Evolutionary conservation across 1,284 basidiomycete genomes (phyloP), one percentile per base, ranked within the genome.

Genomic region (Moniliella sp.): DNA sequence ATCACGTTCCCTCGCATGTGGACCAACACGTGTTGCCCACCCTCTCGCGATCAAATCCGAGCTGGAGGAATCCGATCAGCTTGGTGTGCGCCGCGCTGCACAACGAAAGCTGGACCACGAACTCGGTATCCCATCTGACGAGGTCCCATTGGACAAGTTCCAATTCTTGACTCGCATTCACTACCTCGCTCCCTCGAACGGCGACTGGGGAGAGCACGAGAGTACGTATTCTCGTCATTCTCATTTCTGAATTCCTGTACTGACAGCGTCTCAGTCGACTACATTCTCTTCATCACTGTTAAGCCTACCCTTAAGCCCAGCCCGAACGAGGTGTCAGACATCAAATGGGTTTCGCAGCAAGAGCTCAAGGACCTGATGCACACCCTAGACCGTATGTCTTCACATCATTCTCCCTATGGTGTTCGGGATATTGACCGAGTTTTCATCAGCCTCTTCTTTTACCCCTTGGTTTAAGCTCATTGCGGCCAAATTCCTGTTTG

Each of bases 401-500:
- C 3, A 27, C 9, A n/a, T n/a, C n/a, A n/a, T n/a, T n/a, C n/a
- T n/a, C n/a, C n/a, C n/a, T n/a, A n/a, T n/a, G n/a, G n/a, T n/a
- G n/a, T n/a, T n/a, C n/a, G n/a, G n/a, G n/a, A n/a, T n/a, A n/a
- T 30, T 16, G 16, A 11, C 15, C 17, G 10, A 15, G 18, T 23
- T 11, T 11, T 17, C 27, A n/a, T 10, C 53, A 88, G 82, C 65
- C 27, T 78, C 79, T 55, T 71, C 72, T 0, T 97, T 99, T 63
- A 99, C 91, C 2, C 91, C 91, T 0, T 99, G 91, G 91, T 99
- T 99, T 73, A 83, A 84, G 62, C 73, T 99, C 26, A 97, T 99
- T 52, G 84, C 83, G 1, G 73, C 84, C 5, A 81, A 91, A 58
- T 93, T 93, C 63, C 69, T 99, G 31, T 94, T 88, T 97, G 91